phyloP scores from a whole-genome alignment of 108 stramenopile genomes.

The Cyclostephanos tholiformis region DNA sequence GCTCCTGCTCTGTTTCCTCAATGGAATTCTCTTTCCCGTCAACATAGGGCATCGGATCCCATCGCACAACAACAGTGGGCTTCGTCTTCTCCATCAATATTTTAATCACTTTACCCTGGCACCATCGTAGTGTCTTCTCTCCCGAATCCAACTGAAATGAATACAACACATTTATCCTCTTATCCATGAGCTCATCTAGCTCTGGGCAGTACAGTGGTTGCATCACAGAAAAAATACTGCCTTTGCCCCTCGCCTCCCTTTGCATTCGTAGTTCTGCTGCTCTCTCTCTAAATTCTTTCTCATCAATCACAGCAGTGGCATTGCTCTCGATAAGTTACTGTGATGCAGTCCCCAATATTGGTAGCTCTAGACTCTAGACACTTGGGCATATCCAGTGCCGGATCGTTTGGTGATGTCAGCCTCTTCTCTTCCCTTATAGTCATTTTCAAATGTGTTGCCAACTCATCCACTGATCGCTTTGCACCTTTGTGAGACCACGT shows the following conservation, averaged over 20 bases:
- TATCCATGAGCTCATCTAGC: slow-evolving; percentile 8
- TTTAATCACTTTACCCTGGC: slow-evolving; percentile 11
- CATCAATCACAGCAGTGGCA: too few species aligned
- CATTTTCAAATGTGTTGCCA: too few species aligned
- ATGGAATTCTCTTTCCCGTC: slow-evolving; percentile 4
- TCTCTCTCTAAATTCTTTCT: too few species aligned
- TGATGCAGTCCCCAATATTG: too few species aligned
- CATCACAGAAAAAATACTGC: slow-evolving; percentile 18
- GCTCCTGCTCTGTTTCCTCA: slow-evolving; percentile 3
- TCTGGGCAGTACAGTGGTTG: slow-evolving; percentile 13
- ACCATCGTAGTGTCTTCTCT: slow-evolving; percentile 5
- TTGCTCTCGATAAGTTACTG: too few species aligned
- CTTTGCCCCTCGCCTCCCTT: slow-evolving; percentile 8
- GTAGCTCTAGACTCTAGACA: too few species aligned
- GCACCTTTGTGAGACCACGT: too few species aligned
- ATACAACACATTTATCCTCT: slow-evolving; percentile 13
- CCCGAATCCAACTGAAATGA: slow-evolving; percentile 2
- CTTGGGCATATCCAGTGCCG: too few species aligned
- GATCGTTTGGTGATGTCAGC: too few species aligned
- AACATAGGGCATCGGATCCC: slow-evolving; percentile 9
- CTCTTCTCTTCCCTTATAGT: too few species aligned
- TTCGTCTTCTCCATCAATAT: not conserved
- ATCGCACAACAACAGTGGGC: slow-evolving; percentile 7
- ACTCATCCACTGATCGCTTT: too few species aligned
- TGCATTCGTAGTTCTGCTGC: too few species aligned